Conservation (phyloP, 139 green algal species). For the Trebouxia sp. region DNA sequence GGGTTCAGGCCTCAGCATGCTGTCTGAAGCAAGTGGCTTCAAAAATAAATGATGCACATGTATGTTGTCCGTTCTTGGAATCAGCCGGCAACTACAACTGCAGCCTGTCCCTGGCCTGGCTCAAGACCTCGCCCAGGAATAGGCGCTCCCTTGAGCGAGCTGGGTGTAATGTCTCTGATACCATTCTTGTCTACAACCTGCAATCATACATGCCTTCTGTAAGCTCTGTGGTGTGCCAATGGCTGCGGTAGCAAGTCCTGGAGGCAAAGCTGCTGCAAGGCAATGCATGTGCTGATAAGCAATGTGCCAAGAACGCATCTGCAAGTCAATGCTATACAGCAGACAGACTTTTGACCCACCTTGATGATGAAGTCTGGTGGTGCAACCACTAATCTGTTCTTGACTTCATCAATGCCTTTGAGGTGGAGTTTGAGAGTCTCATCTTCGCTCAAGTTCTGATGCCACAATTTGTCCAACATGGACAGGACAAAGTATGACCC, state of each 20-base stretch:
- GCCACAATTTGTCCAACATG: slow-evolving; percentile 96
- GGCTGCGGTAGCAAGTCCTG: too few relatives aligned
- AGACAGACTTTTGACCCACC: slow-evolving; percentile 50
- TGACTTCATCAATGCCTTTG: slow-evolving; percentile 85
- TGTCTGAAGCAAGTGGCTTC: too few relatives aligned
- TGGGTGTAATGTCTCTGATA: slow-evolving; percentile 5
- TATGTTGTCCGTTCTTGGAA: too few relatives aligned
- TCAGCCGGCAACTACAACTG: slow-evolving; percentile 14
- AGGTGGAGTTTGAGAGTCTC: slow-evolving; percentile 92
- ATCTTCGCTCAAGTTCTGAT: slow-evolving; percentile 79
- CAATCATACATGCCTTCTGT: too few relatives aligned
- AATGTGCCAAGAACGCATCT: too few relatives aligned
- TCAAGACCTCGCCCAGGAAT: slow-evolving; percentile 8
- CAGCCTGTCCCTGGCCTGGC: slow-evolving; percentile 8
- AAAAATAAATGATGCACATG: too few relatives aligned
- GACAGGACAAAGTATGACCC: slow-evolving; percentile 93
- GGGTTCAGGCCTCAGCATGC: too few relatives aligned
- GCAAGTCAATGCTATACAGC: too few relatives aligned
- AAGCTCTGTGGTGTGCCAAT: too few relatives aligned
- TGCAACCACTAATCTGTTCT: slow-evolving; percentile 83
- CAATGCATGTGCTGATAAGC: too few relatives aligned
- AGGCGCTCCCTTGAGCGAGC: neutral
- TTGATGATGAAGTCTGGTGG: slow-evolving; percentile 93
- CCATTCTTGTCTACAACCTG: slow-evolving; percentile 22
- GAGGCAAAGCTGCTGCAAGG: too few relatives aligned